Evolutionary conservation across 306 rosid genomes (phyloP).

Genomic region (Lablab purpureus): DNA sequence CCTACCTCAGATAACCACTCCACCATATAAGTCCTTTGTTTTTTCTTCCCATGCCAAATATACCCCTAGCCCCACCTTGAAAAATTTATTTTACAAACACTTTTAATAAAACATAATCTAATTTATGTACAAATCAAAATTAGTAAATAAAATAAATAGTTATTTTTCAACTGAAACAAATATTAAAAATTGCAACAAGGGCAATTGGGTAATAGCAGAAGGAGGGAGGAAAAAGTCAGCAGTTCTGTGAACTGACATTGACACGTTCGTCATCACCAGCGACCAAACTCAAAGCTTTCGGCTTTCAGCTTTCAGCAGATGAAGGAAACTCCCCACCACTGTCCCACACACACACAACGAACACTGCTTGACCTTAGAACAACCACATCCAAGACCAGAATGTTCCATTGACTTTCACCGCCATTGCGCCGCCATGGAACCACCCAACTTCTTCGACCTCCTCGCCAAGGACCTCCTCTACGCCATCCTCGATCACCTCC

Average conservation of each 20-base stretch:
- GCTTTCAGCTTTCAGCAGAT: neutral
- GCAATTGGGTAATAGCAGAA: slow-evolving; percentile 14
- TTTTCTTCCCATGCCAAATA: neutral
- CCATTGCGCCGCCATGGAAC: neutral
- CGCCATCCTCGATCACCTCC: slow-evolving; percentile 61
- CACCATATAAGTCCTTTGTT: neutral
- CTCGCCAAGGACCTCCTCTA: slow-evolving; percentile 60
- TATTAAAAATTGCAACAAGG: slow-evolving; percentile 35
- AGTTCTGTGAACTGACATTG: neutral
- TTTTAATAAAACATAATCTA: no score
- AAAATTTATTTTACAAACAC: no score
- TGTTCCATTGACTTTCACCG: neutral
- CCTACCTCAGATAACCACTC: neutral
- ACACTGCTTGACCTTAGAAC: slow-evolving; percentile 28
- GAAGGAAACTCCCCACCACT: slow-evolving; percentile 20
- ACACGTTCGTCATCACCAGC: slow-evolving; percentile 22
- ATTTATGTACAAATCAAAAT: no score
- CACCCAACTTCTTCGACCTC: slow-evolving; percentile 27
- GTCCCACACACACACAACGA: neutral
- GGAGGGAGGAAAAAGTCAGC: neutral
- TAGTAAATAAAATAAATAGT: no score
- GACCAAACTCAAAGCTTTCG: neutral
- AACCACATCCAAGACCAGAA: neutral
- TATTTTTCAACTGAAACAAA: no score
- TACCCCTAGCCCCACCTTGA: neutral